Evolutionary conservation across 1,284 basidiomycete species (phyloP).

Genomic region (Marasmius oreades): DNA sequence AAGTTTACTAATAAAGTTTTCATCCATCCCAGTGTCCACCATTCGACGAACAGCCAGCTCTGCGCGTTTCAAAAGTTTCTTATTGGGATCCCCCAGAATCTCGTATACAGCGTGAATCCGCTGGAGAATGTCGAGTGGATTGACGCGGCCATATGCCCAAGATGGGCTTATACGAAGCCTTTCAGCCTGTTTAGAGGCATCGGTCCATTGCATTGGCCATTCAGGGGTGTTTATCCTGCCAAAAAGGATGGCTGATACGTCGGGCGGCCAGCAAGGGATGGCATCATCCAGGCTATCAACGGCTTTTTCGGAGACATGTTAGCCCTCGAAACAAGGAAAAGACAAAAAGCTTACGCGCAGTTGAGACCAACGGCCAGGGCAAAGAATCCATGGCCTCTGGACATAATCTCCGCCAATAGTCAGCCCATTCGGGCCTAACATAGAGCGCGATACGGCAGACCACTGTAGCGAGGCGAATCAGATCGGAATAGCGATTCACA

Average conservation of each 20-base stretch:
- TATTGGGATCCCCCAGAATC: constrained; percentile 49
- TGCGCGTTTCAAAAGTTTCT: constrained; percentile 56
- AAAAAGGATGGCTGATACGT: constrained; percentile 61
- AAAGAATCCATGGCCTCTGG: constrained; percentile 47
- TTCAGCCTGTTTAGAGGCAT: constrained; percentile 44
- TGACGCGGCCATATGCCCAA: constrained; percentile 55
- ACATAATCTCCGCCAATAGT: constrained; percentile 81
- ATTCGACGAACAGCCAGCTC: constrained; percentile 62
- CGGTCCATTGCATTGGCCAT: constrained; percentile 55
- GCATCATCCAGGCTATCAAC: constrained; percentile 54
- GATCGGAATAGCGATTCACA: constrained; percentile 46
- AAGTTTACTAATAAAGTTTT: constrained; percentile 49
- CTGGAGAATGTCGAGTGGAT: constrained; percentile 49
- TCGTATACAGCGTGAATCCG: constrained; percentile 53
- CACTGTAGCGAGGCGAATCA: constrained; percentile 61
- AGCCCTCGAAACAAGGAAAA: not conserved
- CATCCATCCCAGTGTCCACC: constrained; percentile 47
- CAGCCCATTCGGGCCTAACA: constrained; percentile 78
- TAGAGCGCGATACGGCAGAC: constrained; percentile 65
- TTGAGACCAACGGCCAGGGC: constrained; percentile 50
- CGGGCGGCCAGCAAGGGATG: constrained; percentile 67
- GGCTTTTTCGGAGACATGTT: constrained; percentile 27
- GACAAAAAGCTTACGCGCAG: constrained; percentile 33
- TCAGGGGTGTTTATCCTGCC: constrained; percentile 63
- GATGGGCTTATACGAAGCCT: constrained; percentile 53